Base-by-base conservation (phyloP, 140 eudicot genomes). In the Senecio squalidus region DNA sequence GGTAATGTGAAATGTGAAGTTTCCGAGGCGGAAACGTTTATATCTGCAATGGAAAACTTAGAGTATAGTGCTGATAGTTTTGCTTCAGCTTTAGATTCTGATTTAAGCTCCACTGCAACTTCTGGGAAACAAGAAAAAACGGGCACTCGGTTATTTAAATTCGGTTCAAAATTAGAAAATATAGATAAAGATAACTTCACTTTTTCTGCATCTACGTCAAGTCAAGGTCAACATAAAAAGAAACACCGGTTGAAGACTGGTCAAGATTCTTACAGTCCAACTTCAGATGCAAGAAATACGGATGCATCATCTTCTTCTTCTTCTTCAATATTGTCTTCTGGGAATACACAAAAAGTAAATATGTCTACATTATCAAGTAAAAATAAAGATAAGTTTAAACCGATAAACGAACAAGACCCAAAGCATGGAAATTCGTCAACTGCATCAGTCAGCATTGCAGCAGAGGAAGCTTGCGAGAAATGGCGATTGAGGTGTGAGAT, bases 401-500 rank as follows among this genome's bases (percentile, higher is more conserved):
- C 55, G 13, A 66, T 74, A 34, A 77, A 74, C 26, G 87, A 72
- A 58, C 62, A 62, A 70, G 76, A 67, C 18, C 27, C 61, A 56
- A 83, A 70, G 60, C 76, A 55, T 34, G 85, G 68, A 53, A 51
- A 25, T 38, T 20, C 43, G 15, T 69, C 85, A 43, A 66, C 74
- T 38, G 45, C 93, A 20, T 80, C 82, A 60, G 80, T 71, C 33
- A 74, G 86, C 79, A 80, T 72, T 59, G 89, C 82, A 22, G 95
- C 95, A 40, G 83, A 74, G 58, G 96, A 92, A 76, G 75, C 84
- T 22, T 92, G 99, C 55, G 99, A 88, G 70, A 92, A 78, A 74
- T 88, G 99, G 99, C 84, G 96, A 69, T 60, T 84, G 45, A 87
- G 99, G 99, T 92, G 59, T 61, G 78, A 23, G 11, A 43, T 59